Evolutionary conservation across 495 filamentous ascomycete genomes (phyloP), one percentile per base, ranked within the genome.

Genomic region (Extremus antarcticus): DNA sequence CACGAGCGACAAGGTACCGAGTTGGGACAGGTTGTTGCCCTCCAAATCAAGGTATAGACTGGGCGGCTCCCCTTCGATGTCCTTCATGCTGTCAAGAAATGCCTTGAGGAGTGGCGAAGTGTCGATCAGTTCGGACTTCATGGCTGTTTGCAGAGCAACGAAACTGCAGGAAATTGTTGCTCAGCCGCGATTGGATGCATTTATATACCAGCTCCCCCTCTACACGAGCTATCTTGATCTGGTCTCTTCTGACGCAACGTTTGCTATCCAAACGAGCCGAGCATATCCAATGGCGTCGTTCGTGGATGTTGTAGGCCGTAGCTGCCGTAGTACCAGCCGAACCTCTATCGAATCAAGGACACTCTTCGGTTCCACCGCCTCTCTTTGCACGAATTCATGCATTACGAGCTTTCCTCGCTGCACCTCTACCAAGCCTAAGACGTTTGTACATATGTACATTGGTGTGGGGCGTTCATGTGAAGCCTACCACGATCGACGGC

Each of bases 1-100:
- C 0, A 83, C 53, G 49, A 82, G 69, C 10, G 76, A 79, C 2
- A 82, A 64, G 16, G 68, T 69, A 29, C 79, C 77, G 10, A 75
- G 45, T 0, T 76, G 68, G 25, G 50, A 69, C 35, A 81, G 74
- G 7, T 68, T 60, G 15, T 72, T 65, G 10, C 80, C 80, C 66
- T 81, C 79, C 9, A 82, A 60, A 57, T 82, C 78, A 39, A 81
- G 50, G 63, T 76, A 35, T 13, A 35, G 29, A 35, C 7, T 7
- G 4, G 29, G 29, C 13, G 29, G 29, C 29, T 13, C 29, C 13
- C 29, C 13, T 35, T 4, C 29, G 7, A 13, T 4, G 13, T 7
- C 7, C 13, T 35, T 4, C 7, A 35, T 4, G 13, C 13, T 13
- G 29, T 4, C 4, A 4, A 35, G 13, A 35, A 4, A 35, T 35